A percentile compares a stretch with the other conserved stretches of the same genome.
Conservation (phyloP, 129 eudicot genomes). For the Escallonia herrerae region DNA sequence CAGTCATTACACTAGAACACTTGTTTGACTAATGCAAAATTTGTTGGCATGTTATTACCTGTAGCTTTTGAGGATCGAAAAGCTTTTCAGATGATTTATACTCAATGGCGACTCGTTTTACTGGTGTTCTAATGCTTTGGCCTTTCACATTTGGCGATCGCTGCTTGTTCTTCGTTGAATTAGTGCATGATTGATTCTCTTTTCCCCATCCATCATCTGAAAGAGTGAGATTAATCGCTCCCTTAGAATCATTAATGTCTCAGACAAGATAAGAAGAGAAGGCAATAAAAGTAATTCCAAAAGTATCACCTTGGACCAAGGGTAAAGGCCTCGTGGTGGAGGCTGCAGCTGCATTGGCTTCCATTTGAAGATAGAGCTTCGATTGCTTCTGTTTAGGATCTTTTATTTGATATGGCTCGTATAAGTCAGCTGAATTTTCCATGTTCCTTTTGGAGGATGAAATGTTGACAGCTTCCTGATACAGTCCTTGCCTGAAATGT, state of each 20-base stretch:
- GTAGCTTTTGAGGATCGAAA: conserved; percentile 31
- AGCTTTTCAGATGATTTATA: conserved; percentile 32
- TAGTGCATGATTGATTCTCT: conserved; percentile 45
- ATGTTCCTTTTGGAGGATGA: conserved; percentile 50
- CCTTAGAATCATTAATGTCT: not conserved
- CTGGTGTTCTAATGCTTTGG: conserved; percentile 26
- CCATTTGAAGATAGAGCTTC: conserved; percentile 37
- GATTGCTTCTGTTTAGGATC: conserved; percentile 35
- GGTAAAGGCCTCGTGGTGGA: conserved; percentile 11
- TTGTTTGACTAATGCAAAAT: not conserved
- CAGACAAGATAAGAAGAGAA: not conserved
- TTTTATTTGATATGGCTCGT: conserved; percentile 23
- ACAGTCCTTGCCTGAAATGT: conserved; percentile 59
- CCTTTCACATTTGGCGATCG: conserved; percentile 22
- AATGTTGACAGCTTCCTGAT: conserved; percentile 58
- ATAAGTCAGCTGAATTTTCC: conserved; percentile 36
- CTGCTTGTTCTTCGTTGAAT: conserved; percentile 25
- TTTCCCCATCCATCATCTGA: conserved; percentile 42
- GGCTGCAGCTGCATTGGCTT: conserved; percentile 26
- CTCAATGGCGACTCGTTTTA: conserved; percentile 34
- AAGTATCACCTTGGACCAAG: conserved; percentile 32
- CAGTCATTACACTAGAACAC: conserved; percentile 4
- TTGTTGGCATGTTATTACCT: conserved; percentile 30
- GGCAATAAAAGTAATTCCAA: not conserved
- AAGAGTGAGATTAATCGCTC: not conserved